A percentile compares a stretch with the other conserved stretches of the same genome.
Evolutionary conservation across 1,284 basidiomycete genomes (phyloP).

Genomic region (Boletellus deceptivus): DNA sequence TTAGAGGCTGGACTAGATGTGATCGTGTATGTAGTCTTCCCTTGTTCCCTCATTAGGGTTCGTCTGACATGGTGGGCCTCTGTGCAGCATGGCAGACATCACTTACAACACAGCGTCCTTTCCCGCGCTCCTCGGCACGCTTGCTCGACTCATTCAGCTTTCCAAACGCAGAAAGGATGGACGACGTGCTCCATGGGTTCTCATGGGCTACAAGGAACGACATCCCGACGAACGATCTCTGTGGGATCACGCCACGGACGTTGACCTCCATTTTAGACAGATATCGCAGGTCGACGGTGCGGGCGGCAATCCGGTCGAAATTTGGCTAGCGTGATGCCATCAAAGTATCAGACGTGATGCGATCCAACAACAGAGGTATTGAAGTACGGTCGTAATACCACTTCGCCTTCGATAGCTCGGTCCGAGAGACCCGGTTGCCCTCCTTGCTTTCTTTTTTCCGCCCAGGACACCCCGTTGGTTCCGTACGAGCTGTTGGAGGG

Average conservation of each 20-base stretch:
- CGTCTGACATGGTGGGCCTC: not conserved
- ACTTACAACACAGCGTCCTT: slow-evolving; percentile 88
- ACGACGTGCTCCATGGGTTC: slow-evolving; percentile 43
- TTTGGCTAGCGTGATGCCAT: slow-evolving; percentile 54
- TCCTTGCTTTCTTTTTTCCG: too few species aligned
- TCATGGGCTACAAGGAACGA: slow-evolving; percentile 84
- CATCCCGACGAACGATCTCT: slow-evolving; percentile 69
- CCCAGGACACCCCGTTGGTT: too few species aligned
- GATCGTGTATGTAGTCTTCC: slow-evolving; percentile 48
- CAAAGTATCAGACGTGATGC: not conserved
- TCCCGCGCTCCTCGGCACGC: slow-evolving; percentile 60
- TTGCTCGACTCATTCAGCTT: slow-evolving; percentile 44
- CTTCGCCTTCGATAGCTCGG: too few species aligned
- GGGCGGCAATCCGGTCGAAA: slow-evolving; percentile 63
- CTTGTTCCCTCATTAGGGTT: too few species aligned
- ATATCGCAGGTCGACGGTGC: slow-evolving; percentile 56
- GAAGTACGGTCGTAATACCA: slow-evolving; percentile 7
- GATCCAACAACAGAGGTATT: slow-evolving; percentile 5
- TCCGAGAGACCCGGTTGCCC: too few species aligned
- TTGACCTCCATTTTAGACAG: slow-evolving; percentile 52
- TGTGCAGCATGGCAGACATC: slow-evolving; percentile 79
- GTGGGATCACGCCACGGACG: slow-evolving; percentile 58
- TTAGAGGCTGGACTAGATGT: slow-evolving; percentile 47
- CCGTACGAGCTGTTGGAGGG: not conserved
- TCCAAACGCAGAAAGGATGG: slow-evolving; percentile 10